Evolutionary conservation across 495 filamentous ascomycete species (phyloP), one percentile per base, ranked within the genome.

Genomic region (Acidomyces sp.): DNA sequence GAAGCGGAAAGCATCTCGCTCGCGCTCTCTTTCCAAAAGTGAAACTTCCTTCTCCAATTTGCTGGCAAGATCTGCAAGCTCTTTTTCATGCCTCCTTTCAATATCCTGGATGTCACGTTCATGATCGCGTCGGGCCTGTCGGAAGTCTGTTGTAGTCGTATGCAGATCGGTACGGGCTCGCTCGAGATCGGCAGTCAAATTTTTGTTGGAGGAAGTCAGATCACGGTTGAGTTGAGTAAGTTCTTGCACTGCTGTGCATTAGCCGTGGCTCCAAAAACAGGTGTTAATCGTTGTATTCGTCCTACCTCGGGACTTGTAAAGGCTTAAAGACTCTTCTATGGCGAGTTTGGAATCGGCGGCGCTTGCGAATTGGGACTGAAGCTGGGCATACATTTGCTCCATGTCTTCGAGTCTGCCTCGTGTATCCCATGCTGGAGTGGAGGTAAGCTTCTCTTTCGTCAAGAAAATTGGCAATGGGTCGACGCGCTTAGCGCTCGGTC

Each of bases 261-360:
- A 55, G 27, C 36, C 12, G 19, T 35, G 24, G 22, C 16, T 18
- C 22, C 4, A 6, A 48, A n/a, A 12, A 48, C 2, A 31, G 29
- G 3, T 49, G 31, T 39, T 30, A 17, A n/a, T 40, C n/a, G 13
- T 13, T 36, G 22, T 10, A 5, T 28, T 16, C 1, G n/a, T 62
- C 77, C 43, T 66, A 93, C 85, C 71, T 71, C 74, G 68, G 25
- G 68, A 67, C 57, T 90, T 86, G 50, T 80, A 79, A 3, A 81
- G 19, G 3, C 73, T 69, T 16, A 87, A 64, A 0, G 72, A 68
- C 38, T 87, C 80, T 49, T 85, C 81, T 37, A 82, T 52, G 1
- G 62, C 66, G 34, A 68, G 72, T 48, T 67, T 72, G 41, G 78
- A 75, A 16, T 70, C 69, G 4, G 70, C 68, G 6, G 75, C 71